Evolutionary conservation across 73 alveolate genomes (phyloP).

Genomic region (Urostyla sp.): DNA sequence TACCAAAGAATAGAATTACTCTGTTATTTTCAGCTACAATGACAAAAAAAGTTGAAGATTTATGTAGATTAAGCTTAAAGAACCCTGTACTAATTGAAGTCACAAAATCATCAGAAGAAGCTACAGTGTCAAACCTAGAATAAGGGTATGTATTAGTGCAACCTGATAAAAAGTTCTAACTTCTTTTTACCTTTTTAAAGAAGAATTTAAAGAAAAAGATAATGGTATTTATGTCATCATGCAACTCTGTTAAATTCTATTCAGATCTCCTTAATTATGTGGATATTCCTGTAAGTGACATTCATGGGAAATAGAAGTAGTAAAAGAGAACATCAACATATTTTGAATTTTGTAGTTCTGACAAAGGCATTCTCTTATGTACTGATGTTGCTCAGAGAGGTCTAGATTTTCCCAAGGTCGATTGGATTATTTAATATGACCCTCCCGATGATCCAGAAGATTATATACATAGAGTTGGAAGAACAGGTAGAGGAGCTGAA

Average conservation of each 20-base stretch:
- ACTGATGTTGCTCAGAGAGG: conserved; percentile 99
- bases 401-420: conserved; percentile 94
- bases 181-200: conserved; percentile 92
- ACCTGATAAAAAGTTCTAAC: conserved; percentile 88
- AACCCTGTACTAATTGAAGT: conserved; percentile 89
- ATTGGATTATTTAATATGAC: conserved; percentile 97
- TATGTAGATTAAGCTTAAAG: conserved; percentile 89
- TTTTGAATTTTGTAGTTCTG: conserved; percentile 97
- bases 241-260: conserved; percentile 97
- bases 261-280: conserved; percentile 97
- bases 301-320: conserved; percentile 97
- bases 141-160: conserved; percentile 93
- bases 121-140: conserved; percentile 87
- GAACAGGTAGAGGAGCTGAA: conserved; percentile 98
- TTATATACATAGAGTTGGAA: conserved; percentile 99
- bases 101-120: conserved; percentile 24
- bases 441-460: conserved; percentile 99
- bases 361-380: conserved; percentile 96
- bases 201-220: conserved; percentile 91
- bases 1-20: conserved; percentile 97
- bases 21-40: conserved; percentile 98
- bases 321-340: conserved; percentile 94
- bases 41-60: conserved; percentile 96
- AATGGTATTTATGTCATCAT: conserved; percentile 93
- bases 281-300: conserved; percentile 95